Evolutionary conservation across 2,329 filamentous ascomycete species (phyloP), one percentile per base, ranked within the genome.

Genomic region (Nothophaeocryptopus gaeumannii): DNA sequence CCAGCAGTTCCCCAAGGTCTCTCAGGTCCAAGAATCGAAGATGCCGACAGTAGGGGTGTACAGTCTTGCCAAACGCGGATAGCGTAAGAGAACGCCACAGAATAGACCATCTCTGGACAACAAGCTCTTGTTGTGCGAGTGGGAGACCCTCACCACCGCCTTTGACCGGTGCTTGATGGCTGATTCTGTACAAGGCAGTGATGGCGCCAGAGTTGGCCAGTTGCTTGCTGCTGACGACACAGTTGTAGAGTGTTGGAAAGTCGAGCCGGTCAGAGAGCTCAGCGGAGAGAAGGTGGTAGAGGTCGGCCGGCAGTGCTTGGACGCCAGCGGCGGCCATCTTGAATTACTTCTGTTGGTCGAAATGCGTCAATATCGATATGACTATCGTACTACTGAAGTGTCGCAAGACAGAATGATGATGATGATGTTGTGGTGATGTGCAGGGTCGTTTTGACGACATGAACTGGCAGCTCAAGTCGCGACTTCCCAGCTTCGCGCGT

Each of bases 21-120:
- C 80, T 74, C 8, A 89, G 74, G 56, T 85, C 80, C 33, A 89
- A 72, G 20, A 76, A 74, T 48, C 78, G 80, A 47, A 89, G 79
- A 67, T 86, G 88, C 33, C 80, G 74, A 60, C 81, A 86, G 63
- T 90, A 90, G 0, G 85, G 84, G 54, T 82, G 85, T 13, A 81
- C 70, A 0, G 85, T 87, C 55, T 73, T 69, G 16, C 77, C 79
- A 37, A 84, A 68, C 50, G 82, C 82, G 8, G 85, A 89, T 7
- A 82, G 71, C 50, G 86, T 79, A 56, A 89, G 80, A 2, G 83
- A 83, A 43, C 79, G 78, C 86, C 86, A 89, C 41, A 87, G 67
- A 5, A 79, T 74, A 2, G 81, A 79, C 78, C 81, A 84, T 67
- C 79, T 79, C 46, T 74, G 74, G 14, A 77, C 71, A n/a, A 72